Base-by-base conservation (phyloP, 2,329 filamentous ascomycete species). In the Orbilia oligospora region DNA sequence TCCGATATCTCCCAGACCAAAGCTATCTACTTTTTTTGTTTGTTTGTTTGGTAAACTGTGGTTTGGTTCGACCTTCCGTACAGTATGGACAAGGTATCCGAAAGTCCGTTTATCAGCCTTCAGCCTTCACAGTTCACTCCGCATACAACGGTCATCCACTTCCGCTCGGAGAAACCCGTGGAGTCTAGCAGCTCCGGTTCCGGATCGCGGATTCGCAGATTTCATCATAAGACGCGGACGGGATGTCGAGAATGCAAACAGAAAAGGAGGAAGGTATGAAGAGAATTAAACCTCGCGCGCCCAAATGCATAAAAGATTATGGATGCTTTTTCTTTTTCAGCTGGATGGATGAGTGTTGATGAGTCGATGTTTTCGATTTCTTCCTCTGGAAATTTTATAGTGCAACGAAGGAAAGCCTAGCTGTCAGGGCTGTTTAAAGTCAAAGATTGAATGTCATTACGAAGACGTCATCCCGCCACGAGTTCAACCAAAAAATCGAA, bases 211-310 rank as follows among this genome's bases (percentile, higher is more conserved):
- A 33, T 77, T 27, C 73, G 73, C 22, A 67, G 73, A 33, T 77
- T 77, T 33, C 73, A 77, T 48, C 67, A 68, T 46, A 77, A 77
- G 18, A 71, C 73, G n/a, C 67, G 73, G 27, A 77, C 73, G 16
- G 73, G 73, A 9, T 77, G 73, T 36, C 67, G 53, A 53, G 73
- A 77, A 22, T 77, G 73, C 53, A 77, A 77, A 24, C 73, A 71
- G n/a, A 77, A 71, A 64, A 58, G 73, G 46, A 71, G 73, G 53
- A 77, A 77, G 73, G 73, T 77, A 71, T 30, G 68, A 71, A 36
- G 1, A 14, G 9, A 14, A 46, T 20, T 20, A 38, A 27, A 18
- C 38, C n/a, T 36, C 33, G 33, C 33, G 33, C 27, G 27, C 27
- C 27, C 27, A 30, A 3, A 30, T 30, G 27, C 27, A 30, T 30